Evolutionary conservation across 768 basidiomycete genomes (phyloP), one percentile per base, ranked within the genome.

Genomic region (Tulasnella sp.): DNA sequence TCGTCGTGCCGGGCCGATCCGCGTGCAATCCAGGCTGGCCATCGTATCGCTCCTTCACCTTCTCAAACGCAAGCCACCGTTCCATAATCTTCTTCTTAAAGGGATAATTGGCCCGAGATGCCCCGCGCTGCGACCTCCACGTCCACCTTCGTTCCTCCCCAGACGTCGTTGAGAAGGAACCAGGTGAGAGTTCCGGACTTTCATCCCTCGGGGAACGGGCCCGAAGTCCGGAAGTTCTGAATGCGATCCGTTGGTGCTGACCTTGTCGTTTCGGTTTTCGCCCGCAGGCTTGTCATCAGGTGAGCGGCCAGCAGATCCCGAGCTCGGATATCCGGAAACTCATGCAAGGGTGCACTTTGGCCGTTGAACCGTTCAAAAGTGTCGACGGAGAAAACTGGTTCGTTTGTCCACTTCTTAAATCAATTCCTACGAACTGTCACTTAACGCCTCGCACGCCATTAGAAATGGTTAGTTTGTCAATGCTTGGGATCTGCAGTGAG

Each of bases 231-330:
- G 52, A 32, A 32, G 14, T 59, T 59, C 52, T 1, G 7, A 4
- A 59, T 19, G n/a, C n/a, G n/a, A n/a, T n/a, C n/a, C n/a, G n/a
- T n/a, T n/a, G n/a, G n/a, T 11, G 52, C 26, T 17, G 2, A 52
- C 52, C 26, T 3, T 16, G 26, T 7, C 40, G 7, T 40, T 59
- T 16, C 35, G 42, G 42, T 44, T n/a, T 65, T 12, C 32, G 17
- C 64, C 34, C 39, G 19, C 36, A 72, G 71, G 71, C 71, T 9
- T 72, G 71, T 44, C 71, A 72, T 42, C 71, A 72, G 71, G 71
- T 72, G 39, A n/a, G 41, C 26, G 37, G n/a, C n/a, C n/a, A n/a
- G n/a, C n/a, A n/a, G n/a, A 17, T 63, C 29, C 14, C 16, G 11
- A 12, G 16, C 12, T 63, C 62, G 62, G 62, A 63, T 12, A 11